Conservation (phyloP, 208 protist genomes). For the Leishmania amazonensis region DNA sequence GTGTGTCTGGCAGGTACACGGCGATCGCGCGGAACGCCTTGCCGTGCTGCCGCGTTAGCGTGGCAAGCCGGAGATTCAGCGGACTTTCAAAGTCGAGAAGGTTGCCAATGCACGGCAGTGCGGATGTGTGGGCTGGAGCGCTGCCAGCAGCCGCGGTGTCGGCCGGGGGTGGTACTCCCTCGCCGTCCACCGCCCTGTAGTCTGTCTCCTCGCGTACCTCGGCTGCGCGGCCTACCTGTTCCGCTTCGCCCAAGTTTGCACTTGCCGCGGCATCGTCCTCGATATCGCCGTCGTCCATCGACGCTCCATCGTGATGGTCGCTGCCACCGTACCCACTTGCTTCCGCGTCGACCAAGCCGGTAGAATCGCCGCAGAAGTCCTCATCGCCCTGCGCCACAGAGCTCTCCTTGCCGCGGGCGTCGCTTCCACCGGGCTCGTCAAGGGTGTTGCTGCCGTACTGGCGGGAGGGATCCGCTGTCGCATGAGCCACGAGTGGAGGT, state of each 20-base stretch:
- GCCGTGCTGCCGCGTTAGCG: slow-evolving; percentile 77
- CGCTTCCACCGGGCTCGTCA: slow-evolving; percentile 11
- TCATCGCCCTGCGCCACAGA: neutral
- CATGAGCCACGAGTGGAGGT: too few relatives aligned
- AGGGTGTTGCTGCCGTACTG: neutral
- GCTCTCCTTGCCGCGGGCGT: neutral
- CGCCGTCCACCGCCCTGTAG: neutral
- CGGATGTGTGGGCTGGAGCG: neutral
- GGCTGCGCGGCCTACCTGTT: slow-evolving; percentile 47
- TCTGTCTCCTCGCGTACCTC: slow-evolving; percentile 41
- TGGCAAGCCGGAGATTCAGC: slow-evolving; percentile 87
- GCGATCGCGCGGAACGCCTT: slow-evolving; percentile 86
- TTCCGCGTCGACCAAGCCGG: neutral
- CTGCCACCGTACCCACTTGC: neutral
- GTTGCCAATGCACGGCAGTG: slow-evolving; percentile 32
- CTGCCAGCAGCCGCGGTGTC: neutral
- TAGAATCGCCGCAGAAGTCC: neutral
- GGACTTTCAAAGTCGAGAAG: slow-evolving; percentile 80
- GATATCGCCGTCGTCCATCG: slow-evolving; percentile 5
- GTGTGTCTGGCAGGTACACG: slow-evolving; percentile 60
- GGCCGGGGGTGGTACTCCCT: neutral
- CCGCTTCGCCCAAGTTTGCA: slow-evolving; percentile 32
- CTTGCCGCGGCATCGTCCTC: neutral
- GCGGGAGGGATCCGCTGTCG: neutral
- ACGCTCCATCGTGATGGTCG: neutral